Conservation (phyloP, 352 stramenopile genomes). For the Achlya hypogyna region DNA sequence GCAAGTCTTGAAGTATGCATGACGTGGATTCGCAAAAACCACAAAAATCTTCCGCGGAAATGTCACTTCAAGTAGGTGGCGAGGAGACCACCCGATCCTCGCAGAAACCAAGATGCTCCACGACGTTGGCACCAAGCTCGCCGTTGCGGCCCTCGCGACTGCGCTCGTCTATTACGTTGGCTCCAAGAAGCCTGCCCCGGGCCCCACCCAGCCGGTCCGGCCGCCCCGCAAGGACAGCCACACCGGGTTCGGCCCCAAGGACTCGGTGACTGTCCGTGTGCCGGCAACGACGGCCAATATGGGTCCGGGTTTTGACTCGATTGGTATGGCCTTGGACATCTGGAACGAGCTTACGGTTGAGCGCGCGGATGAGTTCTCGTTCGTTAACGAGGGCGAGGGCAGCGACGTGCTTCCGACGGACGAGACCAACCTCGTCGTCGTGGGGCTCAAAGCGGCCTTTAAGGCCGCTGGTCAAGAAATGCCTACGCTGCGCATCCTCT, state of each 20-base stretch:
- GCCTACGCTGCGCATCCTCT: constrained; percentile 93
- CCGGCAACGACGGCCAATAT: constrained; percentile 98
- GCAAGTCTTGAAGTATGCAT: neutral
- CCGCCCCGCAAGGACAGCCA: neutral
- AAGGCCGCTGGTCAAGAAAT: constrained; percentile 90
- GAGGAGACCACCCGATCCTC: neutral
- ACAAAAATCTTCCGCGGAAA: neutral
- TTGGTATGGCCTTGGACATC: constrained; percentile 97
- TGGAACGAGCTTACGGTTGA: constrained; percentile 98
- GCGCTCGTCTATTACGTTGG: constrained; percentile 61
- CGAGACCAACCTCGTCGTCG: constrained; percentile 89
- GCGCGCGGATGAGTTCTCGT: constrained; percentile 85
- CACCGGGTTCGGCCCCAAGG: constrained; percentile 7
- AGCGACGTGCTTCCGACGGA: constrained; percentile 85
- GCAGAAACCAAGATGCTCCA: neutral
- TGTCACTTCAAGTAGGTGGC: neutral
- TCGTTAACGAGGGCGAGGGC: constrained; percentile 96
- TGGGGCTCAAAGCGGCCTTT: constrained; percentile 94
- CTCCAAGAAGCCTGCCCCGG: constrained; percentile 29
- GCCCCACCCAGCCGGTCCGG: constrained; percentile 13
- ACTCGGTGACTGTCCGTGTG: constrained; percentile 95
- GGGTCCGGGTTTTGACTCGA: constrained; percentile 96
- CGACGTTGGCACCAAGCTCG: constrained; percentile 27
- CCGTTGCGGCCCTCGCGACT: constrained; percentile 39
- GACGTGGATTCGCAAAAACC: too few relatives aligned